A percentile compares a stretch with the other conserved stretches of the same genome.
Conservation (phyloP, 2,329 filamentous ascomycete species). For the Pseudocercospora pini-densiflorae region DNA sequence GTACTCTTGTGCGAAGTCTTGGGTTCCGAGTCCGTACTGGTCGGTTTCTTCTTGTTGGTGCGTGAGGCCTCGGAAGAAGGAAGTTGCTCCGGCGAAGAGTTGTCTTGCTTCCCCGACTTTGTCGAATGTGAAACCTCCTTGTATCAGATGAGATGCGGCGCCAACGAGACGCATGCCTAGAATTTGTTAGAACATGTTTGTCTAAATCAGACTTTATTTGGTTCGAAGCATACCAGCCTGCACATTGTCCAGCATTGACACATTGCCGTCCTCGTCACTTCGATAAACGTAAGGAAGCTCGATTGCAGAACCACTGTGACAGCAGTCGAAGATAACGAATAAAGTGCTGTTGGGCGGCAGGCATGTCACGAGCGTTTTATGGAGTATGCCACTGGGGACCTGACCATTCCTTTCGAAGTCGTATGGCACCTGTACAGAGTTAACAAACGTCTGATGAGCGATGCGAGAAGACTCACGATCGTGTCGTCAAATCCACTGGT, state of each 20-base stretch:
- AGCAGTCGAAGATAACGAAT: conserved; percentile 65
- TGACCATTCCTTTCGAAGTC: conserved; percentile 55
- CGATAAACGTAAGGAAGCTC: conserved; percentile 65
- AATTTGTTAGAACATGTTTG: not conserved
- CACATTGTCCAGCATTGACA: conserved; percentile 61
- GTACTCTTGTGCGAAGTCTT: conserved; percentile 47
- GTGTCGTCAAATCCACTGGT: conserved; percentile 39
- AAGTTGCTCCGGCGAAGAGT: conserved; percentile 58
- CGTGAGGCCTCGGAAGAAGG: conserved; percentile 58
- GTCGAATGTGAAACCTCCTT: conserved; percentile 52
- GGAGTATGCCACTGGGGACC: conserved; percentile 57
- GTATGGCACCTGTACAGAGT: conserved; percentile 23
- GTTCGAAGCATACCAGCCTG: too few species aligned
- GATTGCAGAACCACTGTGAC: conserved; percentile 63
- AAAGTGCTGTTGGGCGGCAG: conserved; percentile 57
- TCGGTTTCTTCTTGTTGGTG: conserved; percentile 50
- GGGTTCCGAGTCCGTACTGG: conserved; percentile 49
- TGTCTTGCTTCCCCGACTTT: conserved; percentile 57
- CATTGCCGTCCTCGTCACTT: conserved; percentile 60
- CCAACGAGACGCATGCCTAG: conserved; percentile 45
- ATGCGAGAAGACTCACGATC: conserved; percentile 19
- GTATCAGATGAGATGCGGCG: conserved; percentile 56
- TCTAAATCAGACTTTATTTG: too few species aligned
- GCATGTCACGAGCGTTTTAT: conserved; percentile 57
- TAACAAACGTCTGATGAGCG: not conserved